A percentile compares a stretch with the other conserved stretches of the same genome.
Conservation (phyloP, 495 filamentous ascomycete species). For the Neurospora africana region DNA sequence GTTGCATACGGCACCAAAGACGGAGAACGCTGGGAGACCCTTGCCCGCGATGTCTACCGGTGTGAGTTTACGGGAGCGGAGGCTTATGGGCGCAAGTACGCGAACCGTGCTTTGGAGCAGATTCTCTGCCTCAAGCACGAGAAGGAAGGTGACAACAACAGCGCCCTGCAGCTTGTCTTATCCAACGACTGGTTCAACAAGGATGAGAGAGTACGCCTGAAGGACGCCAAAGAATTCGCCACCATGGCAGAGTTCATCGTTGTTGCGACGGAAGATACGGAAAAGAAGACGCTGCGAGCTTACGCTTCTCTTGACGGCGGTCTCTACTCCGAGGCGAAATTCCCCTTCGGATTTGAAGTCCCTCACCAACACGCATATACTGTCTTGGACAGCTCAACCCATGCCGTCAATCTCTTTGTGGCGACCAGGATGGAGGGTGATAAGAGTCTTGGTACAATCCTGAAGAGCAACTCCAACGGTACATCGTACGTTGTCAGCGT, state of each 20-base stretch:
- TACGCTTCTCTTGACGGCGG: conserved; percentile 74
- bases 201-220: conserved; percentile 38
- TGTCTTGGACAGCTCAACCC: conserved; percentile 82
- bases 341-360: conserved; percentile 72
- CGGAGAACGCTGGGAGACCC: conserved; percentile 62
- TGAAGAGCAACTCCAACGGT: conserved; percentile 97
- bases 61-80: conserved; percentile 70
- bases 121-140: conserved; percentile 72
- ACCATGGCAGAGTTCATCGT: conserved; percentile 94
- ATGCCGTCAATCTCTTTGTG: conserved; percentile 87
- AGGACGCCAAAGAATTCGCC: conserved; percentile 72
- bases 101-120: conserved; percentile 48
- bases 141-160: conserved; percentile 50
- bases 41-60: conserved; percentile 55
- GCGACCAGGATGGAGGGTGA: conserved; percentile 51
- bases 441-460: conserved; percentile 67
- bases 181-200: conserved; percentile 67
- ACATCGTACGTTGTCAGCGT: conserved; percentile 84
- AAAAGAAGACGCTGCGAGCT: conserved; percentile 59
- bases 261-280: conserved; percentile 60
- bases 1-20: conserved; percentile 63
- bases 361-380: conserved; percentile 71
- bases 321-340: conserved; percentile 71
- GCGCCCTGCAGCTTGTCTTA: conserved; percentile 56
- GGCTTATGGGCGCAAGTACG: conserved; percentile 49